Evolutionary conservation across 768 basidiomycete genomes (phyloP).

Genomic region (Royoungia palumana): DNA sequence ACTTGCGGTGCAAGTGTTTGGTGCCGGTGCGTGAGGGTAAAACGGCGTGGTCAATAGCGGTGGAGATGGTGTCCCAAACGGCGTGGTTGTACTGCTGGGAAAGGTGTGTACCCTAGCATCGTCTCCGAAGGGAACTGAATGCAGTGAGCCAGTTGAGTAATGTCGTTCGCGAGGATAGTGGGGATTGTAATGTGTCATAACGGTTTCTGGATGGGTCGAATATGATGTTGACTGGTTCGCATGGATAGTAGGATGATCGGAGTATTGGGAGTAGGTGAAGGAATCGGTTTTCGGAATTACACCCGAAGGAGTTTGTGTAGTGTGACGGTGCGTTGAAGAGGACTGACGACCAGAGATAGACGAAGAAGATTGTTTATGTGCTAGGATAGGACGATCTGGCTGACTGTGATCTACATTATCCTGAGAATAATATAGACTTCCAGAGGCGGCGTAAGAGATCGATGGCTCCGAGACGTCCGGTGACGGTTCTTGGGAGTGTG

Average conservation of each 20-base stretch:
- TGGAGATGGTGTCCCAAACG: conserved; percentile 22
- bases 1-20: conserved; percentile 4
- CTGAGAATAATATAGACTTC: conserved; percentile 30
- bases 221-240: conserved; percentile 15
- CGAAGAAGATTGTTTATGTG: conserved; percentile 32
- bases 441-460: conserved; percentile 27
- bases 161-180: conserved; percentile 11
- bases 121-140: conserved; percentile 15
- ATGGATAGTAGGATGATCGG: conserved; percentile 5
- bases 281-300: conserved; percentile 9
- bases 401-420: conserved; percentile 18
- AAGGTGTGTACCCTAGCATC: conserved; percentile 10
- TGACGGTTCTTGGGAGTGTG: conserved; percentile 25
- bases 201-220: conserved; percentile 11
- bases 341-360: conserved; percentile 8
- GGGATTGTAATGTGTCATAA: conserved; percentile 10
- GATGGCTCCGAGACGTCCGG: conserved; percentile 38
- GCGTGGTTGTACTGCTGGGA: conserved; percentile 3
- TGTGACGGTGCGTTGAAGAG: conserved; percentile 7
- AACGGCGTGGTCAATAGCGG: conserved; percentile 31
- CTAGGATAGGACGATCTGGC: conserved; percentile 15
- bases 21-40: conserved; percentile 21
- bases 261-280: conserved; percentile 16
- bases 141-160: conserved; percentile 20
- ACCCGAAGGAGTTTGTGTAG: conserved; percentile 6